Percentiles rank a stretch among this genome's conserved stretches.
Evolutionary conservation across 306 rosid species (phyloP).

Genomic region (Gastrolobium bilobum): DNA sequence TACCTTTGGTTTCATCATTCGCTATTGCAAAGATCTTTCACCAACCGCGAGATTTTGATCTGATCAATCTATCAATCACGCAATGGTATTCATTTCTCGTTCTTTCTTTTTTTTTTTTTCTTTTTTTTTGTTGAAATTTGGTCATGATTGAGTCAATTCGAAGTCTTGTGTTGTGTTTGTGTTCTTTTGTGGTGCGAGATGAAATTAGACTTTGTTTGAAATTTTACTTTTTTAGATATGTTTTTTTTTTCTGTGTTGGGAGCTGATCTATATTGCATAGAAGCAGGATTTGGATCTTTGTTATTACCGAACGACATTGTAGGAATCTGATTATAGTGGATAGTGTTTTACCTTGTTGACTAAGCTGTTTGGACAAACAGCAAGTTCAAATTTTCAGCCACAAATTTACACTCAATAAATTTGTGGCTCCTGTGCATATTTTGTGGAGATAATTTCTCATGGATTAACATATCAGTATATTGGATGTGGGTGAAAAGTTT

Average conservation of each 20-base stretch:
- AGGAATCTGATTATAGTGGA: slow-evolving; percentile 41
- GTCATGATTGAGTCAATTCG: slow-evolving; percentile 9
- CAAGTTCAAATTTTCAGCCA: slow-evolving; percentile 5
- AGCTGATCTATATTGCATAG: slow-evolving; percentile 63
- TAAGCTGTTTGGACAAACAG: slow-evolving; percentile 38
- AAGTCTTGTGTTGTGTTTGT: slow-evolving; percentile 31
- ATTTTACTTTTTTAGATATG: slow-evolving; percentile 9
- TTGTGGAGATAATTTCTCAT: slow-evolving; percentile 17
- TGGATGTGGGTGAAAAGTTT: not conserved
- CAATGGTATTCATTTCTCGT: slow-evolving; percentile 60
- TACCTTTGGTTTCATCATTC: not conserved
- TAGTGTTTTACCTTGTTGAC: slow-evolving; percentile 32
- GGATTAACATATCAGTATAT: not conserved
- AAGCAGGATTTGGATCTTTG: slow-evolving; percentile 44
- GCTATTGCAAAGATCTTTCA: slow-evolving; percentile 45
- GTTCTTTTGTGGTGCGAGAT: not conserved
- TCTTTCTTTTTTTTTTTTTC: not conserved
- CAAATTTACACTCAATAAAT: no score
- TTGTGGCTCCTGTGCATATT: slow-evolving; percentile 26
- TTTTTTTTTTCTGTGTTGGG: slow-evolving; percentile 1
- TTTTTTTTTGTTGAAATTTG: not conserved
- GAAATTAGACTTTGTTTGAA: not conserved
- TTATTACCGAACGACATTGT: slow-evolving; percentile 36
- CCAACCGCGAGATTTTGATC: slow-evolving; percentile 61
- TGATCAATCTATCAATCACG: slow-evolving; percentile 46